Conservation (phyloP, 331 rosid species). For the Prunus yedoensis region DNA sequence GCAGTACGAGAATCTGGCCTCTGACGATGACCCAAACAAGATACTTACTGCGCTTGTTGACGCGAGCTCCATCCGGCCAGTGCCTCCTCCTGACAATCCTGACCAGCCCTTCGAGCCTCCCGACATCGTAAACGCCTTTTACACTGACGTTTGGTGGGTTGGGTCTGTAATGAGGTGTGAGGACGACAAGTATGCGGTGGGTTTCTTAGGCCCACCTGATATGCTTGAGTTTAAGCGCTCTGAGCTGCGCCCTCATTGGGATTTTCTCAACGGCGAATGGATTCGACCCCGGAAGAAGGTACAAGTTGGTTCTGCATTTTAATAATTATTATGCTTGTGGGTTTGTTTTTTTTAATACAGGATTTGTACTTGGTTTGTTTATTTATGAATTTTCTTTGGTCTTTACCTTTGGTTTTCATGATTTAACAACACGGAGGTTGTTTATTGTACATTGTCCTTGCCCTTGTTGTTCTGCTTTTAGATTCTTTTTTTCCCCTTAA, state of each 20-base stretch:
- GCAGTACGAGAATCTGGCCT: constrained; percentile 3
- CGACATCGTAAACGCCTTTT: constrained; percentile 9
- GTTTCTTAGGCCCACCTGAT: constrained; percentile 10
- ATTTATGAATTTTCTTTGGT: too few species aligned
- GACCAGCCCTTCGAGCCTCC: background rate
- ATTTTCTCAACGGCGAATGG: constrained; percentile 8
- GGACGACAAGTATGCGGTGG: background rate
- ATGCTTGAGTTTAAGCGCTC: background rate
- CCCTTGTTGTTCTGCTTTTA: too few species aligned
- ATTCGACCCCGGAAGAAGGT: constrained; percentile 1
- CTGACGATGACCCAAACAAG: background rate
- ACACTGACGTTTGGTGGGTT: constrained; percentile 7
- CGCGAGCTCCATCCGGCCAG: background rate
- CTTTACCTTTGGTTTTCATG: too few species aligned
- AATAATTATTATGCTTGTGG: background rate
- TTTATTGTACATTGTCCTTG: too few species aligned
- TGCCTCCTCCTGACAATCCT: background rate
- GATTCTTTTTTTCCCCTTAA: too few species aligned
- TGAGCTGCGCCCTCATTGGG: constrained; percentile 17
- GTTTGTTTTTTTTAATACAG: background rate
- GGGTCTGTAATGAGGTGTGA: background rate
- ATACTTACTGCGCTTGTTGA: background rate
- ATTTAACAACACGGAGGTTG: too few species aligned
- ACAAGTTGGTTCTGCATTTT: background rate
- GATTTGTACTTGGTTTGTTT: too few species aligned